These are phyloP conservation scores for Capronia americana DNA, from an alignment of 2,329 filamentous ascomycete species.

Conservation along the genomic window DNA sequence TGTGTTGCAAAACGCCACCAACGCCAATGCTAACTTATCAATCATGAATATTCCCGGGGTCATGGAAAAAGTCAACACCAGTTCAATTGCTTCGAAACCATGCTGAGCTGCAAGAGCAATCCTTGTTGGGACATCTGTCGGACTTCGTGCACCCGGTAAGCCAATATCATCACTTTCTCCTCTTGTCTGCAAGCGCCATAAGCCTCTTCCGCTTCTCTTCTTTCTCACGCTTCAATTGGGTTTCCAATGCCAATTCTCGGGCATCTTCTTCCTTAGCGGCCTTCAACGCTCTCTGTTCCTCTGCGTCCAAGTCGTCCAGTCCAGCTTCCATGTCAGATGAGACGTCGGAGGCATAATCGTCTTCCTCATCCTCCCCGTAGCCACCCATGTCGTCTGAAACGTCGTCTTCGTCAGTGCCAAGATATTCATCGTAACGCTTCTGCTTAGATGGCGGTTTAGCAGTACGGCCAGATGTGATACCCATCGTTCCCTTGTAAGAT, in stretches of 20 bases:
- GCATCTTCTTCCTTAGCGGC: slow-evolving; percentile 55
- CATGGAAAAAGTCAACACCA: background rate
- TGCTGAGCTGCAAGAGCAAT: background rate
- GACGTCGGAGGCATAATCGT: slow-evolving; percentile 53
- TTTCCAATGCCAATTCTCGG: slow-evolving; percentile 52
- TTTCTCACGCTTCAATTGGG: slow-evolving; percentile 55
- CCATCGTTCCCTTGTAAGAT: slow-evolving; percentile 53
- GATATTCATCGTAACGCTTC: slow-evolving; percentile 47
- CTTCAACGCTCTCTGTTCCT: slow-evolving; percentile 52
- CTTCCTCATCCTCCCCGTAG: slow-evolving; percentile 46
- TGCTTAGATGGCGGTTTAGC: slow-evolving; percentile 42
- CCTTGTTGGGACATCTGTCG: background rate
- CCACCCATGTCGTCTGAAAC: slow-evolving; percentile 46
- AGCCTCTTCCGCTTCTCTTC: slow-evolving; percentile 53
- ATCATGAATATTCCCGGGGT: slow-evolving; percentile 3
- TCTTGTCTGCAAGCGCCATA: slow-evolving; percentile 45
- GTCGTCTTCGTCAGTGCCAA: slow-evolving; percentile 57
- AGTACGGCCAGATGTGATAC: slow-evolving; percentile 44
- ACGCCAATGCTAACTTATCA: slow-evolving; percentile 34
- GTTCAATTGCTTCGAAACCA: background rate
- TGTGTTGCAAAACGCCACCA: slow-evolving; percentile 25
- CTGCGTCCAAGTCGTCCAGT: slow-evolving; percentile 53
- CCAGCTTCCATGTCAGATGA: slow-evolving; percentile 61
- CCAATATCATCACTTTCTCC: slow-evolving; percentile 16
- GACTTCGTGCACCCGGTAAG: background rate